Evolutionary conservation across 768 basidiomycete genomes (phyloP), one percentile per base, ranked within the genome.

Genomic region (Plicaturopsis crispa): DNA sequence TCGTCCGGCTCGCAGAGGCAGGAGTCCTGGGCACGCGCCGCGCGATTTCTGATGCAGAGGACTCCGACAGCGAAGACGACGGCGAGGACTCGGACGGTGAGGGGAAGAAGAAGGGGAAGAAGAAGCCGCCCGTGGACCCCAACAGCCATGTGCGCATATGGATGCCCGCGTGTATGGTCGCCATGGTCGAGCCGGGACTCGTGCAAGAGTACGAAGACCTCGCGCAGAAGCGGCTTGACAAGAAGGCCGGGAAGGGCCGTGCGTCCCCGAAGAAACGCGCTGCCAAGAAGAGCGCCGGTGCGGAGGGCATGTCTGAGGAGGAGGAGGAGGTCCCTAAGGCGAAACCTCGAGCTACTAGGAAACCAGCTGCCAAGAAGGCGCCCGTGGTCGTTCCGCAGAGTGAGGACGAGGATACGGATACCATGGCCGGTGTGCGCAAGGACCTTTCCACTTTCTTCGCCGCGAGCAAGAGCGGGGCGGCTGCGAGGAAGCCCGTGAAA

Each of bases 11-110:
- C 0, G 72, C 80, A 10, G 79, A 78, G 46, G 69, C 67, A 0
- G 85, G 84, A 0, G 69, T 93, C 37, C 65, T 69, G 38, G 85
- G 84, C 6, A 60, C 69, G 14, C 70, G 87, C 3, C n/a, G n/a
- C 65, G 65, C 24, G n/a, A n/a, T n/a, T n/a, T n/a, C n/a, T 28
- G 26, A 28, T 28, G 26, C 8, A 28, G 26, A 28, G 14, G 26
- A 28, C n/a, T n/a, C n/a, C n/a, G 26, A 14, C 10, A 8, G 26
- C 26, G 26, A 28, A 28, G 26, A 28, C 8, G 26, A 28, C 8
- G 26, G 14, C 8, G 26, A 28, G 14, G 26, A 28, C 10, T 8
- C 14, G 26, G 14, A 28, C 8, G 26, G 26, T 8, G 14, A 28
- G 26, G 26, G 26, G 10, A 28, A 28, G 8, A 14, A 28, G 26